Evolutionary conservation across 2,329 filamentous ascomycete genomes (phyloP).

Genomic region (Thielaviopsis punctulata): DNA sequence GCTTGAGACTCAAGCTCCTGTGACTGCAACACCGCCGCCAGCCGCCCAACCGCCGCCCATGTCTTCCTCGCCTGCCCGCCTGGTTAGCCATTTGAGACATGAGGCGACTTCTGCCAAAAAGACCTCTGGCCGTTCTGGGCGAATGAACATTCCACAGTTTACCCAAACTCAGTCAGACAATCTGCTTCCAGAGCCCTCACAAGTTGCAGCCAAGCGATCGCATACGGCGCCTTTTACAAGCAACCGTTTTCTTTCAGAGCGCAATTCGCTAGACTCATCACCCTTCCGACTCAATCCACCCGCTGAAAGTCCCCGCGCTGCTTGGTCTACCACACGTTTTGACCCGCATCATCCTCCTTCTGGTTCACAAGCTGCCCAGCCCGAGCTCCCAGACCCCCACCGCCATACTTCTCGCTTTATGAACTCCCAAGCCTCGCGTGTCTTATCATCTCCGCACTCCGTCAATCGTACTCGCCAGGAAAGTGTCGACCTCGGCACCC

Average conservation of each 20-base stretch:
- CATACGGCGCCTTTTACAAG: not conserved
- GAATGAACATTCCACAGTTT: constrained; percentile 6
- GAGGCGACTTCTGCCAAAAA: not conserved
- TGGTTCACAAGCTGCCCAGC: not conserved
- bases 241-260: not conserved
- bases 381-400: not conserved
- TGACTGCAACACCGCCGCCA: not conserved
- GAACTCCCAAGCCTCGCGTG: not conserved
- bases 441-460: not conserved
- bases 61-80: not conserved
- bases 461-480: not conserved
- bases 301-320: not conserved
- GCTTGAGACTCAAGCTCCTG: not conserved
- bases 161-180: constrained; percentile 1
- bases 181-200: not conserved
- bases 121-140: not conserved
- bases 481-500: not conserved
- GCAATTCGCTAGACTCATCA: not conserved
- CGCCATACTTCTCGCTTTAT: not conserved
- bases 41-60: not conserved
- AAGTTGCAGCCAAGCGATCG: not conserved
- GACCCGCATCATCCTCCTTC: not conserved
- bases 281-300: not conserved
- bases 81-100: not conserved
- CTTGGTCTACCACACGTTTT: not conserved